Evolutionary conservation across 345 rosid species (phyloP).

Genomic region (Populus deltoides): DNA sequence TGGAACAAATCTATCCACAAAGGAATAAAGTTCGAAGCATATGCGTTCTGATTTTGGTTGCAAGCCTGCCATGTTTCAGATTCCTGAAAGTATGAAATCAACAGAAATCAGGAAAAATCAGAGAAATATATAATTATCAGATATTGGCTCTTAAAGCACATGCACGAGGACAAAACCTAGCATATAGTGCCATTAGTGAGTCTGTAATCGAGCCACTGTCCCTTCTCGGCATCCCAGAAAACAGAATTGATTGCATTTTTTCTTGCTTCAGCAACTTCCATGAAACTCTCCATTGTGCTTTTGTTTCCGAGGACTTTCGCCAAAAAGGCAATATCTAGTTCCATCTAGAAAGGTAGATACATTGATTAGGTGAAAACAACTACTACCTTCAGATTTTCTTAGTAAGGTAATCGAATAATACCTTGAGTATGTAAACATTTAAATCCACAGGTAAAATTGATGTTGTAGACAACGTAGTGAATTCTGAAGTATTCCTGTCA

Average conservation of each 20-base stretch:
- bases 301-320: slow-evolving; percentile 55
- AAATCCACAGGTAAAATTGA: slow-evolving; percentile 82
- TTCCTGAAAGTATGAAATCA: slow-evolving; percentile 33
- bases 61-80: slow-evolving; percentile 51
- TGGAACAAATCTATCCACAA: slow-evolving; percentile 69
- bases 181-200: slow-evolving; percentile 21
- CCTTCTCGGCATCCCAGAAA: slow-evolving; percentile 67
- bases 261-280: slow-evolving; percentile 57
- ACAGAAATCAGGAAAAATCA: not conserved
- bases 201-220: slow-evolving; percentile 97
- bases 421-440: slow-evolving; percentile 69
- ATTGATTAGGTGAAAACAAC: not conserved
- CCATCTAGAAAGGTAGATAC: slow-evolving; percentile 59
- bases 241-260: slow-evolving; percentile 50
- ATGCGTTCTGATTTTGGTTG: slow-evolving; percentile 58
- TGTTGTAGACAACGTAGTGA: slow-evolving; percentile 68
- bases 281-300: slow-evolving; percentile 39
- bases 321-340: slow-evolving; percentile 69
- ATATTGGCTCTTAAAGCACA: not conserved
- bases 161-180: slow-evolving; percentile 22
- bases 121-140: not conserved
- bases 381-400: not conserved
- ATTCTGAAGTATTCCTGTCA: slow-evolving; percentile 54
- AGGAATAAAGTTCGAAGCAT: slow-evolving; percentile 84
- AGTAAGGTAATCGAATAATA: slow-evolving; percentile 20